phyloP scores from a whole-genome alignment of 2,329 filamentous ascomycete species.

The Alternaria sp. region DNA sequence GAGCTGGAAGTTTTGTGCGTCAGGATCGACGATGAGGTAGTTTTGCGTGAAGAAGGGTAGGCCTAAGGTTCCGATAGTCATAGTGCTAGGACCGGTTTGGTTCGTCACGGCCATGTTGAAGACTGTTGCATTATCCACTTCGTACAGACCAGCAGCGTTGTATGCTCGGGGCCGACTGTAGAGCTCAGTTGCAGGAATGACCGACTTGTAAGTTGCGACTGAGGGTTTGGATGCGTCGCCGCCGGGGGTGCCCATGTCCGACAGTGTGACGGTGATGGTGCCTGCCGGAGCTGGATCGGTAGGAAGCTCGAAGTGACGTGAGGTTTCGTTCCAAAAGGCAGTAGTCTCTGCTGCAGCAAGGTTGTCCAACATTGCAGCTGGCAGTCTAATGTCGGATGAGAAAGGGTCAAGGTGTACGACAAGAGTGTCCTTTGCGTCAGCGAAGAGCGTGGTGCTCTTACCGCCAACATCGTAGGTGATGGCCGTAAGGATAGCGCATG shows the following conservation, averaged over 20 bases:
- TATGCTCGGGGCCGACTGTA: conserved; percentile 21
- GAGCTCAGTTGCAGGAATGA: conserved; percentile 22
- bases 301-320: conserved; percentile 19
- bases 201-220: conserved; percentile 21
- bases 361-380: conserved; percentile 17
- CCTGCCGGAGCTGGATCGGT: conserved; percentile 17
- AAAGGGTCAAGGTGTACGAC: conserved; percentile 21
- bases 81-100: conserved; percentile 3
- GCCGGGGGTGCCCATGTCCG: conserved; percentile 14
- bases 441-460: conserved; percentile 20
- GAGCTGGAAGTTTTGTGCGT: conserved; percentile 22
- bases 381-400: conserved; percentile 16
- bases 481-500: conserved; percentile 25
- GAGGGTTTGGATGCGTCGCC: conserved; percentile 23
- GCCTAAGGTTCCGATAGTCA: conserved; percentile 13
- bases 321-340: conserved; percentile 23
- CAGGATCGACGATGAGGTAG: conserved; percentile 25
- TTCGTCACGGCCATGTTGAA: conserved; percentile 26
- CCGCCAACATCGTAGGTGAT: conserved; percentile 23
- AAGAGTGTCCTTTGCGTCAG: conserved; percentile 14
- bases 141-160: conserved; percentile 14
- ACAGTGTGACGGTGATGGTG: conserved; percentile 24
- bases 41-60: conserved; percentile 28
- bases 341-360: conserved; percentile 20
- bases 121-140: conserved; percentile 23